These are phyloP conservation scores for Penicillium longicatenatum DNA, from an alignment of 495 filamentous ascomycete genomes.

Conservation along the genomic window DNA sequence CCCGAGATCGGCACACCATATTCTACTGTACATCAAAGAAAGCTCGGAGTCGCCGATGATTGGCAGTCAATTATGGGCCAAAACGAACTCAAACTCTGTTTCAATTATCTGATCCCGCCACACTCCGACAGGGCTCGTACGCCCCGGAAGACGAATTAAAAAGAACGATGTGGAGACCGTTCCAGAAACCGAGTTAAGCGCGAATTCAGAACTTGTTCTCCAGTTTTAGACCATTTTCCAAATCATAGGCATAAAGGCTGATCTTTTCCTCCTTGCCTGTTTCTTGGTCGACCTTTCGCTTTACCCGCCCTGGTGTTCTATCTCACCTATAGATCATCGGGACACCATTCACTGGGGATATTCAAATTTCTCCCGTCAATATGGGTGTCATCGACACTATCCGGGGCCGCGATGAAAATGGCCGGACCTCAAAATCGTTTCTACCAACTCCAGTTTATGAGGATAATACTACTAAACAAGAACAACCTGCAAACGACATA, in stretches of 20 bases:
- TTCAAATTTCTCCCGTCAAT: not conserved
- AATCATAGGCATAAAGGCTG: not conserved
- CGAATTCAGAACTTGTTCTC: not conserved
- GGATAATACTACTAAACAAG: conserved; percentile 13
- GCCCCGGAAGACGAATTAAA: conserved; percentile 2
- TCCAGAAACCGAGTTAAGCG: conserved; percentile 5
- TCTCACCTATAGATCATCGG: not conserved
- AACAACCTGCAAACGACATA: not conserved
- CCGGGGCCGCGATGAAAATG: conserved; percentile 17
- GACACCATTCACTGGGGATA: not conserved
- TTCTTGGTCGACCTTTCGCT: not conserved
- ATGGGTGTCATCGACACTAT: conserved; percentile 29
- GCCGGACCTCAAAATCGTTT: conserved; percentile 12
- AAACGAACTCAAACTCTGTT: not conserved
- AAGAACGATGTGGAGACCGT: not conserved
- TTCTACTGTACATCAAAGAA: not conserved
- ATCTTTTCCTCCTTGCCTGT: not conserved
- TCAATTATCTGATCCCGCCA: conserved; percentile 16
- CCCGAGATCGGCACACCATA: conserved; percentile 3
- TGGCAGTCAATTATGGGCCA: not conserved
- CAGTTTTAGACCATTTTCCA: not conserved
- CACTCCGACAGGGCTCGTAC: not conserved
- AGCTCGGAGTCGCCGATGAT: conserved; percentile 10
- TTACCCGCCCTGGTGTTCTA: not conserved
- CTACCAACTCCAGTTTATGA: conserved; percentile 7